Base-by-base conservation (phyloP, 345 rosid species). In the Passiflora organensis region DNA sequence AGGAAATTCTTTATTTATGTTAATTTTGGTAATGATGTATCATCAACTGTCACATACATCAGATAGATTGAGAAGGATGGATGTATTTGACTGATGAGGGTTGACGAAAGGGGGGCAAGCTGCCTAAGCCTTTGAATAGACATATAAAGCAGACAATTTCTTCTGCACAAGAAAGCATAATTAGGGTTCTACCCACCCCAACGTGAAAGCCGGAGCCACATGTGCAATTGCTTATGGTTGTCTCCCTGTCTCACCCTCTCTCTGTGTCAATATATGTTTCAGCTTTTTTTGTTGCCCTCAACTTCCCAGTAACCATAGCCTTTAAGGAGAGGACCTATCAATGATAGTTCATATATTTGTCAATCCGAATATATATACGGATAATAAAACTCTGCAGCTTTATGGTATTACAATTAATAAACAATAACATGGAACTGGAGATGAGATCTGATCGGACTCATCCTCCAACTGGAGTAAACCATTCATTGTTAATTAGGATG, bases 201-300 rank as follows among this genome's bases (percentile, higher is more conserved):
- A 63, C 83, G 72, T 17, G 55, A 78, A 80, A 64, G 8, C 81
- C 76, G 85, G 83, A 72, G 48, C 57, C 63, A 60, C 85, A 78
- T 70, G 77, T 72, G 80, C 59, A 53, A 22, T 69, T 61, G 68
- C 23, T 37, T 54, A 47, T 60, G 21, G 4, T 50, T 32, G 15
- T 58, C 48, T 6, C 21, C 8, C 12, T 13, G 42, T 24, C 1
- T 32, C 51, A 22, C 19, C 10, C 16, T 32, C 13, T 24, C 20
- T 50, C 5, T n/a, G 38, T 32, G n/a, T 28, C n/a, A 24, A 32
- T 17, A 13, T 46, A 0, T 15, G 16, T 24, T 15, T 28, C 21
- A 51, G 54, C 39, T 10, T 32, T 10, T 14, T 32, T 37, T 32
- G n/a, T 59, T 48, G n/a, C 6, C 32, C 22, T 0, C 24, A 21